A percentile compares a stretch with the other conserved stretches of the same genome.
Conservation (phyloP, 257 asterid genomes). For the Haberlea rhodopensis region DNA sequence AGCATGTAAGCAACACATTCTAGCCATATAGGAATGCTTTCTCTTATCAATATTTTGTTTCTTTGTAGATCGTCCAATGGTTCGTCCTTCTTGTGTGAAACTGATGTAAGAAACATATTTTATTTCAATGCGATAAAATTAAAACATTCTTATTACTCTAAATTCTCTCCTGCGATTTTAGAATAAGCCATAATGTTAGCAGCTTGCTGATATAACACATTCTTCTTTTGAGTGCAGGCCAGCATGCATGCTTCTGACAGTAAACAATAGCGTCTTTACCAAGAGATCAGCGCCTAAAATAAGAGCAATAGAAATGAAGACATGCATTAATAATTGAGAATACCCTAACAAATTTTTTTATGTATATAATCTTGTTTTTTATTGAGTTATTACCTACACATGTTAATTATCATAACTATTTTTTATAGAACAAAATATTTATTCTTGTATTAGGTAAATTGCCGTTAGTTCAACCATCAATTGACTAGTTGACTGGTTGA, state of each 20-base stretch:
- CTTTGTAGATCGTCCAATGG: slow-evolving; percentile 33
- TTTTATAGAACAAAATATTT: too few species aligned
- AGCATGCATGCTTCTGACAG: slow-evolving; percentile 45
- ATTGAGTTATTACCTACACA: too few species aligned
- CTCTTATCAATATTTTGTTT: slow-evolving; percentile 56
- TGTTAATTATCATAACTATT: too few species aligned
- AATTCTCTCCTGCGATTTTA: slow-evolving; percentile 1
- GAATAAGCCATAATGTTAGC: background rate
- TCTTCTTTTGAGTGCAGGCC: slow-evolving; percentile 47
- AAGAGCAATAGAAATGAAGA: slow-evolving; percentile 39
- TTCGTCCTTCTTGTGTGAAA: slow-evolving; percentile 32
- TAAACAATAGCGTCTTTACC: slow-evolving; percentile 55
- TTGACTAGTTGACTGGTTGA: too few species aligned
- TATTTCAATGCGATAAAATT: background rate
- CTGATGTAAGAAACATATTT: slow-evolving; percentile 29
- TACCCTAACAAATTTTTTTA: too few species aligned
- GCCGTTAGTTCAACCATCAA: too few species aligned
- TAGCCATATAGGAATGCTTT: slow-evolving; percentile 63
- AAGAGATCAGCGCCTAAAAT: slow-evolving; percentile 43
- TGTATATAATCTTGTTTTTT: too few species aligned
- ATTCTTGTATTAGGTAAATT: too few species aligned
- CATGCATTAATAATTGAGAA: too few species aligned
- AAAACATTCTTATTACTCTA: background rate
- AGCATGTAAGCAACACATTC: slow-evolving; percentile 53
- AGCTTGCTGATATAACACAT: slow-evolving; percentile 29